Conservation (phyloP, 2,329 filamentous ascomycete genomes). For the Colletotrichum liaoningense region DNA sequence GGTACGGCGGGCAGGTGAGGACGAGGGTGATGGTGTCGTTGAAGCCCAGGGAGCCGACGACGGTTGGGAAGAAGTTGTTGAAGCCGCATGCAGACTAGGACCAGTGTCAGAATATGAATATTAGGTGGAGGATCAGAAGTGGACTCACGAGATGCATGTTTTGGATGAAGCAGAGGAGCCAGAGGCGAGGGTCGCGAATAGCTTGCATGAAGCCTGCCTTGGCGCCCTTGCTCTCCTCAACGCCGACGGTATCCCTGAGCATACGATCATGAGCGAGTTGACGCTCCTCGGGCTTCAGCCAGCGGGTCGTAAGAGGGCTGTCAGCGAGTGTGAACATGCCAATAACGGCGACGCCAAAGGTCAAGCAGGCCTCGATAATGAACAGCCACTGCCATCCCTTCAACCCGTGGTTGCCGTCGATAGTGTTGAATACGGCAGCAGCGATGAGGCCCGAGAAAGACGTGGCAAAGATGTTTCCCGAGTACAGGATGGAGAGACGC, state of each 20-base stretch:
- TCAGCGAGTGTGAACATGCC: constrained; percentile 50
- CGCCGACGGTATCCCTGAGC: constrained; percentile 42
- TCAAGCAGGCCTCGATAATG: constrained; percentile 45
- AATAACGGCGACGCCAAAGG: constrained; percentile 43
- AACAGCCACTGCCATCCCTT: constrained; percentile 49
- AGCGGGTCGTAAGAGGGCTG: constrained; percentile 50
- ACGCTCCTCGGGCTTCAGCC: constrained; percentile 50
- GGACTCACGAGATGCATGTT: constrained; percentile 39
- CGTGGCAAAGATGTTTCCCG: constrained; percentile 49
- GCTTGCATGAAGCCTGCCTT: constrained; percentile 43
- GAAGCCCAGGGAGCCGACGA: constrained; percentile 47
- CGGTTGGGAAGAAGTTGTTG: constrained; percentile 45
- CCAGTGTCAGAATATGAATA: too few relatives aligned
- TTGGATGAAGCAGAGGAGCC: constrained; percentile 43
- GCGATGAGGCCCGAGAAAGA: constrained; percentile 58
- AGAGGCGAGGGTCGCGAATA: constrained; percentile 42
- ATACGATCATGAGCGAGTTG: constrained; percentile 56
- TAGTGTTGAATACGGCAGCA: constrained; percentile 50
- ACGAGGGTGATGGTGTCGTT: constrained; percentile 53
- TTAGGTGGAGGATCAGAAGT: too few relatives aligned
- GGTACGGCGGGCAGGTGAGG: constrained; percentile 59
- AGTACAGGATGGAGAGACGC: constrained; percentile 57
- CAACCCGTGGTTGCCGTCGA: constrained; percentile 42
- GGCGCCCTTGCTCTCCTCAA: constrained; percentile 50
- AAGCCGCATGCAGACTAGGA: constrained; percentile 38